Conservation (phyloP, 23 red algal genomes). For the Pyropia yezoensis region DNA sequence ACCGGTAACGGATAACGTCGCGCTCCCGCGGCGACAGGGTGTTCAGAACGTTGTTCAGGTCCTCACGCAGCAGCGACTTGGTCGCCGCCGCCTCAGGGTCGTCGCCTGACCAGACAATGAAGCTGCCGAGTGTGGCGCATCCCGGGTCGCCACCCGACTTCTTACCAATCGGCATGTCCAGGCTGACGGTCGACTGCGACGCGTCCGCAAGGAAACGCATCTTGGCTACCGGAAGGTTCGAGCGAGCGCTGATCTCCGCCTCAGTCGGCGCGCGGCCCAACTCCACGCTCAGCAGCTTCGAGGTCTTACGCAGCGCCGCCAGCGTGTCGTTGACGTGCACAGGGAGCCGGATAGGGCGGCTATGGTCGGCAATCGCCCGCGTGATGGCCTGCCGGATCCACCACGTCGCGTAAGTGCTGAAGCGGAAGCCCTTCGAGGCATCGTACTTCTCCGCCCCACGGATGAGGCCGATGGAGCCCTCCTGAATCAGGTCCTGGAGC, state of each 20-base stretch:
- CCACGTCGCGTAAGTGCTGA: slow-evolving; percentile 87
- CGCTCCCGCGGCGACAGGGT: slow-evolving; percentile 59
- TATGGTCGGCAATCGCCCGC: slow-evolving; percentile 63
- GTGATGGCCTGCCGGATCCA: slow-evolving; percentile 81
- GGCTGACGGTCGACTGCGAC: slow-evolving; percentile 31
- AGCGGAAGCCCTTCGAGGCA: slow-evolving; percentile 62
- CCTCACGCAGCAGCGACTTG: slow-evolving; percentile 61
- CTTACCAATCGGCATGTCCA: slow-evolving; percentile 35
- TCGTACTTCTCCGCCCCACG: slow-evolving; percentile 89
- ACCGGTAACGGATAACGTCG: slow-evolving; percentile 80
- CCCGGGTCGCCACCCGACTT: slow-evolving; percentile 30
- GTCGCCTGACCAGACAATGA: slow-evolving; percentile 6
- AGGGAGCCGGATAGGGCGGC: slow-evolving; percentile 60
- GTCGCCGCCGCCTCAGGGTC: slow-evolving; percentile 65
- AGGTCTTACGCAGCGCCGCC: slow-evolving; percentile 43
- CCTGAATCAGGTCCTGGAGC: slow-evolving; percentile 82
- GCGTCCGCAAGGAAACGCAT: slow-evolving; percentile 17
- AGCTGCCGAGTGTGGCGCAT: slow-evolving; percentile 56
- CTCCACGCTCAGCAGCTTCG: slow-evolving; percentile 48
- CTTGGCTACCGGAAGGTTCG: slow-evolving; percentile 25
- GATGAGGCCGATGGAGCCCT: slow-evolving; percentile 79
- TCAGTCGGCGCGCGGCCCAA: slow-evolving; percentile 63
- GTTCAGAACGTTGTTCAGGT: slow-evolving; percentile 75
- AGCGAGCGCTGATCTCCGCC: slow-evolving; percentile 41
- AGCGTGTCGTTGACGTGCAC: slow-evolving; percentile 75